Conservation (phyloP, 2,329 filamentous ascomycete genomes). For the Calcarisporium arbuscula region DNA sequence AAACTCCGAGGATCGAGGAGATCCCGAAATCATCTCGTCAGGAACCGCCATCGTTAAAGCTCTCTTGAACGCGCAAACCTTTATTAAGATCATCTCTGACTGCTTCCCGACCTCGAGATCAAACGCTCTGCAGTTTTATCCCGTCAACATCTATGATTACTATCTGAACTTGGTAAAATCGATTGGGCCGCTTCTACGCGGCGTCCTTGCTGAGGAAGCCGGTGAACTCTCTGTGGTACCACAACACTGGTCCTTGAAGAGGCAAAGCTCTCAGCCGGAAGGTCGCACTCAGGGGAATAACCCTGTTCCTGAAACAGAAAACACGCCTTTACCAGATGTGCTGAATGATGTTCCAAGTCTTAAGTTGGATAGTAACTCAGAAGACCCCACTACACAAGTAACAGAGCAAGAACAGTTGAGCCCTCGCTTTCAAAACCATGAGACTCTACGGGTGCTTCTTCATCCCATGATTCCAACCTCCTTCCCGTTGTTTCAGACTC, state of each 20-base stretch:
- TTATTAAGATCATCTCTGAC: conserved; percentile 68
- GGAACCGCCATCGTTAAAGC: conserved; percentile 78
- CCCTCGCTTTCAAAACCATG: conserved; percentile 63
- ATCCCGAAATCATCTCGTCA: conserved; percentile 39
- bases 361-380: conserved; percentile 14
- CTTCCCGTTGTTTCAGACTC: conserved; percentile 77
- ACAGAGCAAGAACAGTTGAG: conserved; percentile 37
- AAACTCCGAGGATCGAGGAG: conserved; percentile 24
- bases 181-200: conserved; percentile 71
- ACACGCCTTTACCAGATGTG: conserved; percentile 25
- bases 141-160: conserved; percentile 78
- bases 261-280: conserved; percentile 19
- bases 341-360: conserved; percentile 20
- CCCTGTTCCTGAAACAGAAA: conserved; percentile 20
- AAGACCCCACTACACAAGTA: conserved; percentile 21
- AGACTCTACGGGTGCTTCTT: conserved; percentile 68
- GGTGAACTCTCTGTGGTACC: conserved; percentile 68
- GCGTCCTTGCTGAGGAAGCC: conserved; percentile 80
- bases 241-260: conserved; percentile 50
- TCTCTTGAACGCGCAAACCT: conserved; percentile 67
- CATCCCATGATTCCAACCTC: conserved; percentile 72
- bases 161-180: conserved; percentile 68
- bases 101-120: conserved; percentile 67
- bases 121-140: conserved; percentile 59
- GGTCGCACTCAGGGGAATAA: conserved; percentile 12